These are phyloP conservation scores for Colletotrichum lindemuthianum DNA, from an alignment of 2,329 filamentous ascomycete species.

Conservation along the genomic window DNA sequence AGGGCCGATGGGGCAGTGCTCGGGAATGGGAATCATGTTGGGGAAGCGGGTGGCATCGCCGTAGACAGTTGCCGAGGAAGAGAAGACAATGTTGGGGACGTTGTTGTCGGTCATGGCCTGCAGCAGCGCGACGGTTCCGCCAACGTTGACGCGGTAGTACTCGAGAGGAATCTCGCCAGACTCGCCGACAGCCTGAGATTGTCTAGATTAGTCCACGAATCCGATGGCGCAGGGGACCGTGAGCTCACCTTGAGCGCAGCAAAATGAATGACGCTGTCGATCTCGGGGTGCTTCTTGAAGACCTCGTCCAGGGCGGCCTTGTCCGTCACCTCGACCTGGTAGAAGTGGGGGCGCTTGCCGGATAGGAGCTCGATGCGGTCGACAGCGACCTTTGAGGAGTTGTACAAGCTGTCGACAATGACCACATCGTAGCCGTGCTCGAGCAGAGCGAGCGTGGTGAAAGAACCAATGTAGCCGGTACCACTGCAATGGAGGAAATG, in stretches of 20 bases:
- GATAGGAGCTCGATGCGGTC: conserved; percentile 95
- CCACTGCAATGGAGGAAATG: conserved; percentile 68
- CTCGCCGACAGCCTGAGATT: conserved; percentile 87
- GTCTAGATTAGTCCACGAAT: neutral
- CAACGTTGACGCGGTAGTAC: conserved; percentile 98
- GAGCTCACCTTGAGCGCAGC: conserved; percentile 86
- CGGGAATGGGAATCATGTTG: conserved; percentile 99
- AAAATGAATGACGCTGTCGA: conserved; percentile 99
- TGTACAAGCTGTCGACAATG: conserved; percentile 96
- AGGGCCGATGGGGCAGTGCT: conserved; percentile 93
- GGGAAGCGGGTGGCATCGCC: conserved; percentile 95
- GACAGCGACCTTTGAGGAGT: conserved; percentile 89
- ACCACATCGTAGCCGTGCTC: conserved; percentile 96
- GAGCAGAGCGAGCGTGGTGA: conserved; percentile 91
- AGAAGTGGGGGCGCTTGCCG: conserved; percentile 87
- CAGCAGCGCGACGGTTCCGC: conserved; percentile 88
- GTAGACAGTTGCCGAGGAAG: conserved; percentile 97
- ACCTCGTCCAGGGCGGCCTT: conserved; percentile 85
- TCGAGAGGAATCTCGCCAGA: conserved; percentile 93
- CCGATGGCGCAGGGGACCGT: neutral
- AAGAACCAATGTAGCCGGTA: conserved; percentile 98
- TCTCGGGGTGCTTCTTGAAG: conserved; percentile 88
- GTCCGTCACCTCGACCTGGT: conserved; percentile 89
- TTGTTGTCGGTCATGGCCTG: conserved; percentile 88
- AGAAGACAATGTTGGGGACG: conserved; percentile 98